These are phyloP conservation scores for Collariella sp. DNA, from an alignment of 495 filamentous ascomycete genomes.

Conservation along the genomic window DNA sequence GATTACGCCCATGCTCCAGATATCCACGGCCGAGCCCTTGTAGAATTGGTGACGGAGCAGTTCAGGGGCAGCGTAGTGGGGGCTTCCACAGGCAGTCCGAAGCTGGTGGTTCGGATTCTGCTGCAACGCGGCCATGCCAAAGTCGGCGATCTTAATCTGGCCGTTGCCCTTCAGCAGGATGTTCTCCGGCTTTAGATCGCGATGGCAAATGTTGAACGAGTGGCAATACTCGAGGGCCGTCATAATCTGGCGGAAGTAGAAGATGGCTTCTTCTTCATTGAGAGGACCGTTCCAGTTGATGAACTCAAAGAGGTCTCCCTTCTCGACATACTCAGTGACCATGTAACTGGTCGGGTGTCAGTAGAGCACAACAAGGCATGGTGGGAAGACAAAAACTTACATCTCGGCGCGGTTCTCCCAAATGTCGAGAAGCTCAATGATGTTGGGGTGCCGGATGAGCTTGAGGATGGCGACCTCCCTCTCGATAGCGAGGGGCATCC, in stretches of 20 bases:
- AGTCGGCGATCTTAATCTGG: constrained; percentile 88
- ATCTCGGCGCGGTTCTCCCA: constrained; percentile 94
- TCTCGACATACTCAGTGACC: constrained; percentile 90
- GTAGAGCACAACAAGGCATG: constrained; percentile 1
- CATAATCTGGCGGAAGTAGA: constrained; percentile 85
- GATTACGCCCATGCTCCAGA: constrained; percentile 93
- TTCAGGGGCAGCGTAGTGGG: constrained; percentile 92
- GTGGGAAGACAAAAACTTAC: constrained; percentile 44
- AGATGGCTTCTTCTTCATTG: constrained; percentile 68
- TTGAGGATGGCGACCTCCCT: constrained; percentile 94
- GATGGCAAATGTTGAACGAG: constrained; percentile 86
- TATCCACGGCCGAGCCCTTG: constrained; percentile 73
- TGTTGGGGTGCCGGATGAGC: constrained; percentile 84
- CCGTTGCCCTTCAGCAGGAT: constrained; percentile 67
- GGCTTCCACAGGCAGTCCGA: constrained; percentile 86
- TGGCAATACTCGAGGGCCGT: constrained; percentile 89
- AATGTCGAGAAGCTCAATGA: constrained; percentile 84
- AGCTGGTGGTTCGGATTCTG: constrained; percentile 62
- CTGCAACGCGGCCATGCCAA: constrained; percentile 93
- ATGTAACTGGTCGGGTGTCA: constrained; percentile 59
- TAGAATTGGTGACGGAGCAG: constrained; percentile 65
- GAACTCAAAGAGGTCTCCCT: constrained; percentile 83
- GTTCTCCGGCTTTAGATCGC: constrained; percentile 96
- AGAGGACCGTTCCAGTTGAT: constrained; percentile 60
- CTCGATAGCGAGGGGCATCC: constrained; percentile 80